Evolutionary conservation across 2,329 filamentous ascomycete genomes (phyloP), one percentile per base, ranked within the genome.

Genomic region (Aspergillus pseudoglaucus): DNA sequence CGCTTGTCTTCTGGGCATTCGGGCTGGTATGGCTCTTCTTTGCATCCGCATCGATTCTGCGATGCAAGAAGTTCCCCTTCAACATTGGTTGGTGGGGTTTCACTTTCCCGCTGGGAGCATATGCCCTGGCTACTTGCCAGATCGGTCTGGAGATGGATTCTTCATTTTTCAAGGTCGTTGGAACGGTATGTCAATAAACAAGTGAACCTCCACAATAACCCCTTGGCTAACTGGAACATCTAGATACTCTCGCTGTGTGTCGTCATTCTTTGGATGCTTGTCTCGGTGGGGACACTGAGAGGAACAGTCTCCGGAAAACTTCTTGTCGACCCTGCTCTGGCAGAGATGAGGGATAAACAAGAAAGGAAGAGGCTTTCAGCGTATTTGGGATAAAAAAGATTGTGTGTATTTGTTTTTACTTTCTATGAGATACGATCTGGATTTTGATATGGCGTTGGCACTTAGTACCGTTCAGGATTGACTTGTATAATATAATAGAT

Each of bases 11-110:
- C 39, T 69, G 65, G 65, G 58, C 58, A 0, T 68, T 68, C 45
- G 66, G 63, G 0, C 46, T 67, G 1, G 53, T 61, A 4, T 69
- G 66, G 66, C 51, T 68, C 9, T 62, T 66, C 27, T 63, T 65
- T 25, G 66, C 66, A 6, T 44, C 63, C 3, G 62, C 60, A 2
- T 60, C 64, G 8, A 61, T 69, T 23, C 53, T 58, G 6, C 45
- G 52, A 3, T 56, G 53, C 3, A 55, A 56, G 27, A 56, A 49
- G n/a, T 78, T 81, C 55, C 75, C 77, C 0, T 81, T 82, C 63
- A 81, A 81, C 57, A 77, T 82, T 68, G 79, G 79, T 20, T 80
- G 78, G 78, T 81, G 77, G 78, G 76, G 75, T 1, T 79, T 81
- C 47, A 79, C 74, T 0, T 82, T 82, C 53, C 79, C 78, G 0